phyloP scores from a whole-genome alignment of 1,139 yeast species.

The Yamadazyma aaseri region DNA sequence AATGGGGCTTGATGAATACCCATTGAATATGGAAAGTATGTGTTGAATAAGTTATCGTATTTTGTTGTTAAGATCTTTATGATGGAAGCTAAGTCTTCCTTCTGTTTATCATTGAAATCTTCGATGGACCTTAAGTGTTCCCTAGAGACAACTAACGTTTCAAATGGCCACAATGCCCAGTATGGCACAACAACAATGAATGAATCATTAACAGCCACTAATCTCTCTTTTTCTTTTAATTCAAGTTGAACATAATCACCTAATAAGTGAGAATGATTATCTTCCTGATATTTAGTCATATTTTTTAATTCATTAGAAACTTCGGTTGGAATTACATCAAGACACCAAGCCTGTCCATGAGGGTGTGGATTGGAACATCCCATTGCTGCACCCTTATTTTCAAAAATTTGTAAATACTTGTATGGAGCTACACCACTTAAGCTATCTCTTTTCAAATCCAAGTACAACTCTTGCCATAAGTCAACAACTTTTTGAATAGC shows the following conservation, averaged over 20 bases:
- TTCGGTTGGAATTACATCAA: constrained; percentile 66
- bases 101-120: constrained; percentile 51
- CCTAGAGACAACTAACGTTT: constrained; percentile 61
- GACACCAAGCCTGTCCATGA: constrained; percentile 79
- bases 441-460: constrained; percentile 37
- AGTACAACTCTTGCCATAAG: constrained; percentile 60
- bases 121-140: constrained; percentile 51
- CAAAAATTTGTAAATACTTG: constrained; percentile 70
- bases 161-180: constrained; percentile 87
- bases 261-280: constrained; percentile 50
- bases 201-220: constrained; percentile 59
- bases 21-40: constrained; percentile 79
- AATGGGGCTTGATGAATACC: constrained; percentile 76
- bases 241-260: constrained; percentile 68
- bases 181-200: constrained; percentile 75
- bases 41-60: constrained; percentile 69
- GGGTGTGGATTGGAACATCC: constrained; percentile 85
- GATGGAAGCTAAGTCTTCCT: constrained; percentile 55
- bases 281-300: constrained; percentile 46
- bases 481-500: constrained; percentile 50
- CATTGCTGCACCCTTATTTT: constrained; percentile 78
- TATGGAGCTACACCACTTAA: constrained; percentile 42
- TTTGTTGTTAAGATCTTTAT: constrained; percentile 57
- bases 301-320: constrained; percentile 58
- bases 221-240: constrained; percentile 47